Percentiles rank a stretch among this genome's conserved stretches.
Conservation (phyloP, 2,329 filamentous ascomycete species). For the Fusarium circinatum region DNA sequence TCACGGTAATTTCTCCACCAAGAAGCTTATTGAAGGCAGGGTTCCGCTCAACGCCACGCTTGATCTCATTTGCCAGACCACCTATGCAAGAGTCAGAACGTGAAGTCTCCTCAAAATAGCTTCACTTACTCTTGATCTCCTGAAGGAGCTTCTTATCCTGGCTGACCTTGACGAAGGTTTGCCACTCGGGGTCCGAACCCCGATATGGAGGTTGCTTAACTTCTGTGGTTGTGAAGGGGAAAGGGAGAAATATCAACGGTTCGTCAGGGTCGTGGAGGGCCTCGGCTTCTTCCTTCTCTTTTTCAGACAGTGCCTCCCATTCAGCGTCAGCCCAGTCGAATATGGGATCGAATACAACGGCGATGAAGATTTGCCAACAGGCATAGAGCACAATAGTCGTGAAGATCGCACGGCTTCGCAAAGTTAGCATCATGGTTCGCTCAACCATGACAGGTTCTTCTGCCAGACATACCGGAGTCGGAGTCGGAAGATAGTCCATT, state of each 20-base stretch:
- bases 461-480: conserved; percentile 44
- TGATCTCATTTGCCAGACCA: conserved; percentile 49
- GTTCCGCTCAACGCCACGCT: conserved; percentile 53
- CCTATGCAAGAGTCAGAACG: conserved; percentile 39
- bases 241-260: conserved; percentile 66
- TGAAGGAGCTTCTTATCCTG: conserved; percentile 60
- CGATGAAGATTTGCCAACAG: conserved; percentile 57
- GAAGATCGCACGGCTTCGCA: conserved; percentile 44
- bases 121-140: conserved; percentile 58
- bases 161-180: conserved; percentile 67
- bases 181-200: conserved; percentile 71
- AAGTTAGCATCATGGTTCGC: conserved; percentile 15
- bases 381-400: conserved; percentile 49
- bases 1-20: conserved; percentile 60
- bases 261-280: conserved; percentile 57
- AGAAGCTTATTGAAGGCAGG: conserved; percentile 53
- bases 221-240: conserved; percentile 66
- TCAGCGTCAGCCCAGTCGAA: conserved; percentile 55
- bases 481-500: conserved; percentile 29
- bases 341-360: conserved; percentile 59
- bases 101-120: not conserved
- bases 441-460: not conserved
- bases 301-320: conserved; percentile 54
- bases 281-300: conserved; percentile 55
- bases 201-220: conserved; percentile 62